A percentile compares a stretch with the other conserved stretches of the same genome.
Conservation (phyloP, 164 flowering plant species). For the Sextonia rubra region DNA sequence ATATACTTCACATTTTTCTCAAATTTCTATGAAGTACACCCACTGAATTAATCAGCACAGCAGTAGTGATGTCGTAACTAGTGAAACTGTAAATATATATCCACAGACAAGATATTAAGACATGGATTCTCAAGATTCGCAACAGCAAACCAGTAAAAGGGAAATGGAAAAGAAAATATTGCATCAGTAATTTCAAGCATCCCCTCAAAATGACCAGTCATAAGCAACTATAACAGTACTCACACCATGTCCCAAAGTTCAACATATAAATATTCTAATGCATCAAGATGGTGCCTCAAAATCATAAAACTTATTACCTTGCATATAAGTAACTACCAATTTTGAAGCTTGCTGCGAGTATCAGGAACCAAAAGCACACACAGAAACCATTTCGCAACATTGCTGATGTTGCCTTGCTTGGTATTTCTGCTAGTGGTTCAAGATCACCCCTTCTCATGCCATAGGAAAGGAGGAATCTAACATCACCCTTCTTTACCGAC, state of each 20-base stretch:
- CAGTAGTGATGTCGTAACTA: too few species aligned
- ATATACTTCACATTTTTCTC: too few species aligned
- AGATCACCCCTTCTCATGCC: conserved; percentile 21
- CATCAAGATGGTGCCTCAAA: not conserved
- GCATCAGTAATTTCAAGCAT: too few species aligned
- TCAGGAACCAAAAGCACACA: conserved; percentile 40
- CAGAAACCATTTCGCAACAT: conserved; percentile 27
- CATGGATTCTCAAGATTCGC: not conserved
- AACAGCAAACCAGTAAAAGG: not conserved
- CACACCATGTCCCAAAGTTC: not conserved
- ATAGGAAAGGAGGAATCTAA: conserved; percentile 35
- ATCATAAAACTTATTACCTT: conserved; percentile 11
- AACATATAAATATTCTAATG: too few species aligned
- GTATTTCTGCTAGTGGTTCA: conserved; percentile 10
- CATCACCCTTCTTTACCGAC: conserved; percentile 30
- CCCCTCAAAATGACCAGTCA: not conserved
- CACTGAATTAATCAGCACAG: too few species aligned
- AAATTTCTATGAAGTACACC: too few species aligned
- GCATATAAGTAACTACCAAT: conserved; percentile 34
- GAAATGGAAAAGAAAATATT: too few species aligned
- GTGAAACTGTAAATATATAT: too few species aligned
- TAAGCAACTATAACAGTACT: not conserved
- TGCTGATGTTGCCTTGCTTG: conserved; percentile 29
- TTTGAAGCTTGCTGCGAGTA: conserved; percentile 45
- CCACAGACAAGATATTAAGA: too few species aligned